Conservation (phyloP, 495 filamentous ascomycete species). For the Aspergillus campestris region DNA sequence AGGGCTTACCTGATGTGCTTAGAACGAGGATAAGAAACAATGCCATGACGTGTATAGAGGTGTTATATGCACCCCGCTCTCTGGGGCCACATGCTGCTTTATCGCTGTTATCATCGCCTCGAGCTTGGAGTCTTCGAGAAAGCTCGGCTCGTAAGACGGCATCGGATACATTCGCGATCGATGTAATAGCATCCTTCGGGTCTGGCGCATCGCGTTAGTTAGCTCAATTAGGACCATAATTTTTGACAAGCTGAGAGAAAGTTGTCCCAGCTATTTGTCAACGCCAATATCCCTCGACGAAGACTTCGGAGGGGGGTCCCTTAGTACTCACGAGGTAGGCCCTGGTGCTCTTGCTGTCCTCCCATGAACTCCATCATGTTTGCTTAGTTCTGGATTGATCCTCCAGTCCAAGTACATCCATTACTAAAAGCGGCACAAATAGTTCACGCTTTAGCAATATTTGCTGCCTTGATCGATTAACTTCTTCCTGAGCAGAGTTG, state of each 20-base stretch:
- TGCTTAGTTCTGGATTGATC: neutral
- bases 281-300: too few species aligned
- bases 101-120: conserved; percentile 9
- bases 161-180: conserved; percentile 22
- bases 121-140: conserved; percentile 18
- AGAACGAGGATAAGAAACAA: conserved; percentile 64
- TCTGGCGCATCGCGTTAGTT: conserved; percentile 6
- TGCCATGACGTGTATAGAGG: conserved; percentile 64
- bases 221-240: too few species aligned
- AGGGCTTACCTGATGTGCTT: conserved; percentile 58
- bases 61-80: conserved; percentile 53
- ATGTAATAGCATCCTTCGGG: conserved; percentile 11
- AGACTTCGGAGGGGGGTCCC: neutral
- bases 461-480: neutral
- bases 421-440: conserved; percentile 2
- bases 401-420: conserved; percentile 7
- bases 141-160: conserved; percentile 26
- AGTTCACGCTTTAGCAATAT: too few species aligned
- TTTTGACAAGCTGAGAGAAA: too few species aligned
- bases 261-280: too few species aligned
- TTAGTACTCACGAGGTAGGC: conserved; percentile 6
- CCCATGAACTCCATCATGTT: conserved; percentile 2
- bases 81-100: conserved; percentile 52
- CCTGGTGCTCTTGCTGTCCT: conserved; percentile 1
- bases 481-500: too few species aligned